Evolutionary conservation across 2,329 filamentous ascomycete species (phyloP).

Genomic region (Botrytis byssoidea): DNA sequence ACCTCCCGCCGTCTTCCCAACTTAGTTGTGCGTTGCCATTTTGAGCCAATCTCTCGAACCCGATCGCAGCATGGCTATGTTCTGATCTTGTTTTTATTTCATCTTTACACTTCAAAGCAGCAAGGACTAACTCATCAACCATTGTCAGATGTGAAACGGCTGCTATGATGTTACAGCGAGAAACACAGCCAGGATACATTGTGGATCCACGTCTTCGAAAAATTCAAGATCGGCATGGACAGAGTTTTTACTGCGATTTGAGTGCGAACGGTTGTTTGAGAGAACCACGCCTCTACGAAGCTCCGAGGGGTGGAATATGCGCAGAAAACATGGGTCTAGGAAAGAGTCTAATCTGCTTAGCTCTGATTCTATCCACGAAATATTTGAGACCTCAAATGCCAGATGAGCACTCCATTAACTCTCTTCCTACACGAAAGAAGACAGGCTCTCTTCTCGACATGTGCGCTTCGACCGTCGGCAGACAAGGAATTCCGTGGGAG

Average conservation of each 20-base stretch:
- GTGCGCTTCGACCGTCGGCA: constrained; percentile 68
- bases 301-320: constrained; percentile 71
- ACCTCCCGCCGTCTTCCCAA: rapidly evolving
- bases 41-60: background rate
- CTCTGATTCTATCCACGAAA: constrained; percentile 73
- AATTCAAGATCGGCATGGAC: constrained; percentile 59
- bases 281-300: constrained; percentile 71
- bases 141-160: constrained; percentile 59
- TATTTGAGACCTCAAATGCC: constrained; percentile 66
- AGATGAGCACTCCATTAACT: constrained; percentile 52
- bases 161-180: constrained; percentile 80
- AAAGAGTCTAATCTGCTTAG: constrained; percentile 84
- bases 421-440: constrained; percentile 42
- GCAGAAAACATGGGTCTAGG: constrained; percentile 81
- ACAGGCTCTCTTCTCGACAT: constrained; percentile 71
- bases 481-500: constrained; percentile 69
- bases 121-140: background rate
- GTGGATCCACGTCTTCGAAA: constrained; percentile 72
- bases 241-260: constrained; percentile 67
- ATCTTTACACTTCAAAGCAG: background rate
- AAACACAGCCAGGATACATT: constrained; percentile 60
- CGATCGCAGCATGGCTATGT: background rate
- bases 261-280: constrained; percentile 60
- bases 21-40: background rate
- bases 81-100: background rate